phyloP scores from a whole-genome alignment of 352 stramenopile species.

The Phytopythium delawarense region DNA sequence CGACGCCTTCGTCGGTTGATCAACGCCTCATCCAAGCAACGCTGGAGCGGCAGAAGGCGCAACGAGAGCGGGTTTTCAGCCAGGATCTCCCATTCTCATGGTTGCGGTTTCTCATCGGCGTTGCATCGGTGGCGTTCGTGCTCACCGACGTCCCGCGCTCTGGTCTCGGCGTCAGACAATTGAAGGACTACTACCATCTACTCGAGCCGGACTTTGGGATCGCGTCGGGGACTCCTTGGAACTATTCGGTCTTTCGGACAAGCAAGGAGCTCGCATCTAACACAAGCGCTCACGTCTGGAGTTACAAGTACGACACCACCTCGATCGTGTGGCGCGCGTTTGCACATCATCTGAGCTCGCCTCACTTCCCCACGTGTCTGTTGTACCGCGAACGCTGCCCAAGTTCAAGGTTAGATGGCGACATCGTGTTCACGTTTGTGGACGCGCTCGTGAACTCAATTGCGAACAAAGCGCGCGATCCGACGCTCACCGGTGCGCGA shows the following conservation, averaged over 20 bases:
- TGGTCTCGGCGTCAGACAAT: conserved; percentile 19
- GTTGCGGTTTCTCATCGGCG: conserved; percentile 15
- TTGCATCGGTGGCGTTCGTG: conserved; percentile 23
- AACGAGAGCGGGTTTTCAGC: conserved; percentile 20
- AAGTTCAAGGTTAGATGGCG: conserved; percentile 6
- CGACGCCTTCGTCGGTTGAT: not conserved
- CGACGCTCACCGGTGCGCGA: not conserved
- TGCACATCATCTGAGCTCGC: conserved; percentile 10
- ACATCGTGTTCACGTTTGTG: conserved; percentile 28
- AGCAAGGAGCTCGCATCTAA: conserved; percentile 13
- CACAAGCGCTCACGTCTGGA: conserved; percentile 17
- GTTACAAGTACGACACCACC: conserved; percentile 37
- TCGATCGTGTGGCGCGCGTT: conserved; percentile 27
- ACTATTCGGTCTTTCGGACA: conserved; percentile 20
- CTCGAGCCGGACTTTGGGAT: conserved; percentile 30
- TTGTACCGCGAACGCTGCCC: conserved; percentile 20
- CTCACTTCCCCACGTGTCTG: conserved; percentile 21
- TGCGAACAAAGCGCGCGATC: not conserved
- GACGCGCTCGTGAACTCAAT: conserved; percentile 24
- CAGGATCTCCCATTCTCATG: conserved; percentile 26
- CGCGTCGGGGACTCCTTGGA: conserved; percentile 22
- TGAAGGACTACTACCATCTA: conserved; percentile 12
- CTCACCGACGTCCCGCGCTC: conserved; percentile 28
- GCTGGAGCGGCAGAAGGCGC: conserved; percentile 11
- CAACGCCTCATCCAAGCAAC: conserved; percentile 17